Percentiles rank a stretch among this genome's conserved stretches.
Conservation (phyloP, 2,329 filamentous ascomycete species). For the Stagonosporopsis cucurbitacearum region DNA sequence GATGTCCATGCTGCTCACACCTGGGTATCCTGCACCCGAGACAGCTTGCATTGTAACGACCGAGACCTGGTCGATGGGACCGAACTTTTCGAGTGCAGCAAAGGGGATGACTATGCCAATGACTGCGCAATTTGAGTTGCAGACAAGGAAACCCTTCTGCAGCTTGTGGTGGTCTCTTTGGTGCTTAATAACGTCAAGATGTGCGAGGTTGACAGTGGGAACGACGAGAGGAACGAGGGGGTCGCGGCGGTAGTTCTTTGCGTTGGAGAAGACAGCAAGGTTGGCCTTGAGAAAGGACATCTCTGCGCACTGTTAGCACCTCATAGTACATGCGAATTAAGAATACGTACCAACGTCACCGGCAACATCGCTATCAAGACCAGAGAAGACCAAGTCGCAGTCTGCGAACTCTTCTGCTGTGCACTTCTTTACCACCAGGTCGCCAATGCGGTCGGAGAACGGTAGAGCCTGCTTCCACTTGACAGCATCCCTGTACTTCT, state of each 20-base stretch:
- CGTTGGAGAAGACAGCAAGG: conserved; percentile 94
- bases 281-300: conserved; percentile 89
- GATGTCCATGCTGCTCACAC: conserved; percentile 91
- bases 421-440: conserved; percentile 86
- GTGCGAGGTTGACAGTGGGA: conserved; percentile 89
- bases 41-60: conserved; percentile 96
- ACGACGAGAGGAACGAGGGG: conserved; percentile 91
- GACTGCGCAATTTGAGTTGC: conserved; percentile 98
- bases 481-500: conserved; percentile 93
- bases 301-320: conserved; percentile 55
- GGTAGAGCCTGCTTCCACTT: conserved; percentile 91
- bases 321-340: neutral
- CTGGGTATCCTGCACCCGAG: conserved; percentile 89
- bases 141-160: conserved; percentile 88
- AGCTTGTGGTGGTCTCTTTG: conserved; percentile 77
- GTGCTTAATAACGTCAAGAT: conserved; percentile 87
- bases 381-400: conserved; percentile 93
- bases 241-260: conserved; percentile 94
- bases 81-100: conserved; percentile 84
- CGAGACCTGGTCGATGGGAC: conserved; percentile 75
- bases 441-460: conserved; percentile 76
- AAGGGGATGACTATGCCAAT: conserved; percentile 96
- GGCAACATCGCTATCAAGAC: conserved; percentile 89
- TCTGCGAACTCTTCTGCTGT: conserved; percentile 81
- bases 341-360: conserved; percentile 77